Base-by-base conservation (phyloP, 108 stramenopile genomes). In the Nitzschia palea region DNA sequence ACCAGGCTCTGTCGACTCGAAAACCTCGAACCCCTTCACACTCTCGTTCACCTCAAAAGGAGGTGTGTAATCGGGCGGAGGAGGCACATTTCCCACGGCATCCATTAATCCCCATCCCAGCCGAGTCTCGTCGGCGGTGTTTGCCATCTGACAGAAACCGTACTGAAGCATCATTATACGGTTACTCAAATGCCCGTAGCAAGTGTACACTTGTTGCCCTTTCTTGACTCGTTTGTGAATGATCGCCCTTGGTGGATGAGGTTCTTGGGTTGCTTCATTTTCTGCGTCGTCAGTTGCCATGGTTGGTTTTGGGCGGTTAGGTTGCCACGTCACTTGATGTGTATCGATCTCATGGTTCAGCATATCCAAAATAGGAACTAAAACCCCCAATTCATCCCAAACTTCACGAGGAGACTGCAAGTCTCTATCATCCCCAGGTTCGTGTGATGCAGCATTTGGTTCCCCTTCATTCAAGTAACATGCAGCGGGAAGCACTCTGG, bases 351-450 rank as follows among this genome's bases (percentile, higher is more conserved):
- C 86, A 64, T 94, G 93, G 63, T 94, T 94, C n/a, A 91, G 67
- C 93, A 94, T 94, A 64, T 94, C 93, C 47, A 94, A 69, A 27
- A 94, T 80, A 1, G 93, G 93, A 48, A 94, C 73, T 83, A 94
- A 78, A 18, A 94, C 85, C 50, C 93, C 93, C 26, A 86, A 60
- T 20, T 90, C 86, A 42, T 85, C 78, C 89, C 88, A 91, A n/a
- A 89, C 73, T 55, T 81, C 71, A 10, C 71, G 45, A 0, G 86
- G 86, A 18, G 83, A 84, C 40, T 83, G 76, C 34, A 86, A 62
- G 26, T 69, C 68, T 34, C 66, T 60, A 26, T 74, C 57, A 51
- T 59, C 44, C 8, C 12, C 44, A 14, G 75, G 71, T 0, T 14
- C 29, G 47, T 72, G 62, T 8, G 71, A 47, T 31, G 31, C 67